These are phyloP conservation scores for Saccharata proteae DNA, from an alignment of 2,329 filamentous ascomycete species.

Conservation along the genomic window DNA sequence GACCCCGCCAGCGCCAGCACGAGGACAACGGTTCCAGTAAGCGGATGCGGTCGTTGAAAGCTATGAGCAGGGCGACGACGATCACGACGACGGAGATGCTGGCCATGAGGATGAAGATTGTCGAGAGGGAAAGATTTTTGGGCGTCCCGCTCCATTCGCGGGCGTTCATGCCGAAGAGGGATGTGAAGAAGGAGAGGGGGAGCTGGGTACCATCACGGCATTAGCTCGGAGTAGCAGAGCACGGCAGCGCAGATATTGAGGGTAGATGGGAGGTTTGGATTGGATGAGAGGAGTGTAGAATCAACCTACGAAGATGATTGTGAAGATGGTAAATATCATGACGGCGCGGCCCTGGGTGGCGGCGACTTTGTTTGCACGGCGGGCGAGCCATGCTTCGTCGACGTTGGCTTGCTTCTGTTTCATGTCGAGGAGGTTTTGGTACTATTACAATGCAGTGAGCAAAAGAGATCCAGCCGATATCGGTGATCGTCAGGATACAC, in stretches of 20 bases:
- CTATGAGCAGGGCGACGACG: too few relatives aligned
- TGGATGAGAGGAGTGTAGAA: neutral
- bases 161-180: neutral
- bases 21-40: too few relatives aligned
- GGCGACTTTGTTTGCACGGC: neutral
- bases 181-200: slow-evolving; percentile 1
- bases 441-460: slow-evolving; percentile 1
- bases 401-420: slow-evolving; percentile 1
- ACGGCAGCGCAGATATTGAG: too few relatives aligned
- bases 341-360: neutral
- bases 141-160: too few relatives aligned
- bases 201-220: too few relatives aligned
- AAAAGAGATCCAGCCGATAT: neutral
- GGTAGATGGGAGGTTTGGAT: too few relatives aligned
- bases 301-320: neutral
- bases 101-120: too few relatives aligned
- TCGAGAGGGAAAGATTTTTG: too few relatives aligned
- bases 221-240: too few relatives aligned
- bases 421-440: neutral
- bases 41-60: too few relatives aligned
- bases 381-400: neutral
- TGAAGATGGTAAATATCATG: slow-evolving; percentile 1
- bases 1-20: too few relatives aligned
- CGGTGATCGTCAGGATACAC: neutral
- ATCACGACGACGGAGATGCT: too few relatives aligned